Base-by-base conservation (phyloP, 1,284 basidiomycete species). In the Moesziomyces parantarcticus region DNA sequence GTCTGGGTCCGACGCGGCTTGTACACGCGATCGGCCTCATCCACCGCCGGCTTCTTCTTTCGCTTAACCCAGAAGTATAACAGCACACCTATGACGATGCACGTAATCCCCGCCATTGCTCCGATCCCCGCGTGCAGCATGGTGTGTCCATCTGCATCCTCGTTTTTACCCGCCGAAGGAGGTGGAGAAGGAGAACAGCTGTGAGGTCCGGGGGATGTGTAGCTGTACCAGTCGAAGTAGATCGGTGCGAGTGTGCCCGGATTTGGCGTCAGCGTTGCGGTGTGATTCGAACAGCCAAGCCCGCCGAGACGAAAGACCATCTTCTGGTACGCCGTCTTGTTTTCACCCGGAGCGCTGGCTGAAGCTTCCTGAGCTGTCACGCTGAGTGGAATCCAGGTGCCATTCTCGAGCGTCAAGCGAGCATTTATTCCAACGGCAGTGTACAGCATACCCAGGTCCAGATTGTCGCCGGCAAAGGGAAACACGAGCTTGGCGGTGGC, bases 151-250 rank as follows among this genome's bases (percentile, higher is more conserved):
- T 55, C 40, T 9, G 29, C 13, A 13, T 16, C 14, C 3, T 8
- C 18, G 3, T 16, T 18, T 18, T 14, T 16, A 8, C 36, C 36
- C 3, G 14, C 36, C 6, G 36, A 18, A 8, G 29, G 29, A 13
- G 29, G 6, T 1, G 29, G 11, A 32, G 29, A 8, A 32, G 29
- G 29, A 10, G 36, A n/a, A 8, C 36, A 39, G 36, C 36, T 16
- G 16, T 5, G 7, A 14, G 36, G 36, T 3, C 36, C 50, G 11
- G 54, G n/a, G 1, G 58, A 32, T 1, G 44, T 18, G 22, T 36
- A 68, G 51, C 65, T 68, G 22, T 44, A 61, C 47, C 58, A 57
- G 36, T 68, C 65, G 39, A 68, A 68, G 36, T 50, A 54, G 22
- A 61, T 8, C 9, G 34, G 13, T n/a, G 34, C n/a, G 21, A 46